A percentile compares a stretch with the other conserved stretches of the same genome.
These are phyloP conservation scores for Hypericum perforatum DNA, from an alignment of 345 rosid genomes.

Conservation along the genomic window DNA sequence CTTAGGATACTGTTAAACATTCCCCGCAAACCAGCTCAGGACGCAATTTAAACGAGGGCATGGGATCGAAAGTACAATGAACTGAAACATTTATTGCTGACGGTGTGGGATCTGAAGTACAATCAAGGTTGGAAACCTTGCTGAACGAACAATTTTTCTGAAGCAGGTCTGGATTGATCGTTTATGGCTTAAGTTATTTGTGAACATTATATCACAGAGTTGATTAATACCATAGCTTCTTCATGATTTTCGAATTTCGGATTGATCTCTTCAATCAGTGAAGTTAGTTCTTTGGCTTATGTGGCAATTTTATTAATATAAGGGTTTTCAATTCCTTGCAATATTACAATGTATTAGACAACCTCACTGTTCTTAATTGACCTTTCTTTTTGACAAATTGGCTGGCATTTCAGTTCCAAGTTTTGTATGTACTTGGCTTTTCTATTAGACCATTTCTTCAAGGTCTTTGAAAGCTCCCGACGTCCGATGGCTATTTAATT, in stretches of 20 bases:
- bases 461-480: constrained; percentile 40
- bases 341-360: no score
- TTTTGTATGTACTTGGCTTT: background rate
- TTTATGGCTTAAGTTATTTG: background rate
- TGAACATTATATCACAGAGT: background rate
- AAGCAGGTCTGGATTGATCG: constrained; percentile 38
- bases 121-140: constrained; percentile 66
- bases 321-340: no score
- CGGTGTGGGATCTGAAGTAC: constrained; percentile 49
- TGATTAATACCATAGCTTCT: background rate
- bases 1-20: no score
- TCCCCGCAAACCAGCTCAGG: background rate
- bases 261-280: no score
- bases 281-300: no score
- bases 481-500: constrained; percentile 80
- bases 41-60: background rate
- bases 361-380: background rate
- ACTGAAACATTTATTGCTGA: constrained; percentile 22
- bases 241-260: background rate
- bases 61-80: background rate
- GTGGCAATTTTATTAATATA: no score
- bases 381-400: no score
- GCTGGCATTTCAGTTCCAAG: background rate
- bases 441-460: constrained; percentile 19
- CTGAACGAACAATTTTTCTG: constrained; percentile 28